A percentile compares a stretch with the other conserved stretches of the same genome.
Evolutionary conservation across 192 early-diverging fungal species (phyloP).

Genomic region (Coemansia sp.): DNA sequence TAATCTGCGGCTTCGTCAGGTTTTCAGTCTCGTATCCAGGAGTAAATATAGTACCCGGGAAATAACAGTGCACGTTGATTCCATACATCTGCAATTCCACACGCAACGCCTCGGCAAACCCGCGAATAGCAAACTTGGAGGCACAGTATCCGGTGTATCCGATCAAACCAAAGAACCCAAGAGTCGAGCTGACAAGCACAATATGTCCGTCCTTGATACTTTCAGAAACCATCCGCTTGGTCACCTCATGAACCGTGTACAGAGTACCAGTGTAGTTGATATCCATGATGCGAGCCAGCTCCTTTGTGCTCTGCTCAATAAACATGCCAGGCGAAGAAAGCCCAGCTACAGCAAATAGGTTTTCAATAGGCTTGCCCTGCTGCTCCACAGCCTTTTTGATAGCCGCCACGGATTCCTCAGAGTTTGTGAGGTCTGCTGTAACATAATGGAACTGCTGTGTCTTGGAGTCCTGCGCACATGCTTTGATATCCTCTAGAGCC

Average conservation of each 20-base stretch:
- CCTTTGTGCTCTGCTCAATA: conserved; percentile 56
- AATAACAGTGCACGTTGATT: conserved; percentile 67
- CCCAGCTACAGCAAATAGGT: conserved; percentile 40
- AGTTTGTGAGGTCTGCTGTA: conserved; percentile 60
- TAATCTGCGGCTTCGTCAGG: conserved; percentile 66
- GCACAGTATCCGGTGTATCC: conserved; percentile 66
- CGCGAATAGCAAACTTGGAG: conserved; percentile 71
- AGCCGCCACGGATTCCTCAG: conserved; percentile 53
- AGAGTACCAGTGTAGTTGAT: conserved; percentile 67
- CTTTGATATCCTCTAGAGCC: conserved; percentile 59
- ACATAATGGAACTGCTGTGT: conserved; percentile 50
- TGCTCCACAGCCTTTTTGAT: conserved; percentile 55
- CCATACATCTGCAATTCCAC: conserved; percentile 61
- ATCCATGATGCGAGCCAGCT: conserved; percentile 56
- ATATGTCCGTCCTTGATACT: conserved; percentile 58
- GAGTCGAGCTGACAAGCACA: conserved; percentile 64
- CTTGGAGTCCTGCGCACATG: conserved; percentile 26
- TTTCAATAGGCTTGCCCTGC: conserved; percentile 53
- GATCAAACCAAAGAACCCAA: conserved; percentile 65
- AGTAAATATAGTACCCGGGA: conserved; percentile 65
- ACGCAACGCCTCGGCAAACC: conserved; percentile 65
- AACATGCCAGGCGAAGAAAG: conserved; percentile 61
- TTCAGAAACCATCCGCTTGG: conserved; percentile 56
- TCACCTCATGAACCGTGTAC: conserved; percentile 64
- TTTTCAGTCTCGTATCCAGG: conserved; percentile 73